Evolutionary conservation across 768 basidiomycete genomes (phyloP).

Genomic region (Punctularia strigosozonata): DNA sequence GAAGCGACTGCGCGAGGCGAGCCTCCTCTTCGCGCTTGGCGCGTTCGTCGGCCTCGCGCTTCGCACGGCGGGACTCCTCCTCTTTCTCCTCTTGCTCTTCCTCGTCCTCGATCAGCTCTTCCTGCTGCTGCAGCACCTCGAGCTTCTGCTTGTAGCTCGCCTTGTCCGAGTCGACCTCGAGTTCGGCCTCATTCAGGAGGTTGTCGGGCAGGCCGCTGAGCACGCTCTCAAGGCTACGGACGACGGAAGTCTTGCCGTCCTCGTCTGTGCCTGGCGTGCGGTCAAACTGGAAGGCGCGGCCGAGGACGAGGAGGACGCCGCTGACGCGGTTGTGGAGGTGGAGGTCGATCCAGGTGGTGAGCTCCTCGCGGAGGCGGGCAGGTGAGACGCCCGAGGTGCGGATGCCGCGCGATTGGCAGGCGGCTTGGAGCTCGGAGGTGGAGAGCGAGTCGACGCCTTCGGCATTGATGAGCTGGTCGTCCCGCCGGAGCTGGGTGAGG

Average conservation of each 20-base stretch:
- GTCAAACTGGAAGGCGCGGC: constrained; percentile 90
- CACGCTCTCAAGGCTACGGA: constrained; percentile 79
- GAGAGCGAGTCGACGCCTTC: constrained; percentile 90
- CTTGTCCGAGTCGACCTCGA: constrained; percentile 88
- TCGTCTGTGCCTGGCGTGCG: constrained; percentile 59
- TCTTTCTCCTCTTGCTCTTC: constrained; percentile 96
- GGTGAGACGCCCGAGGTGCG: constrained; percentile 81
- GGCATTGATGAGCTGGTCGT: constrained; percentile 84
- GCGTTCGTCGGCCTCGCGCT: constrained; percentile 67
- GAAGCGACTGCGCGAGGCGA: constrained; percentile 64
- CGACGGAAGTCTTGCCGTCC: constrained; percentile 73
- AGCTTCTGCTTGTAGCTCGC: constrained; percentile 97
- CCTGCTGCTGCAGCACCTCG: constrained; percentile 94
- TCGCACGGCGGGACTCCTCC: constrained; percentile 80
- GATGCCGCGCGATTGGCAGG: constrained; percentile 91
- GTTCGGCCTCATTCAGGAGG: constrained; percentile 91
- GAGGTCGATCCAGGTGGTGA: constrained; percentile 85
- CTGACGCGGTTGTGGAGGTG: constrained; percentile 88
- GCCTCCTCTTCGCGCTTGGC: constrained; percentile 48
- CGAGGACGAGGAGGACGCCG: constrained; percentile 89
- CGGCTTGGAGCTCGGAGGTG: constrained; percentile 83
- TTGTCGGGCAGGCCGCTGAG: constrained; percentile 90
- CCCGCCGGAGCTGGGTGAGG: constrained; percentile 71
- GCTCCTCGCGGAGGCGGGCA: constrained; percentile 78
- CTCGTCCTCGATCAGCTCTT: constrained; percentile 99